A percentile compares a stretch with the other conserved stretches of the same genome.
These are phyloP conservation scores for Paxillus rubicundulus DNA, from an alignment of 768 basidiomycete genomes.

Conservation along the genomic window DNA sequence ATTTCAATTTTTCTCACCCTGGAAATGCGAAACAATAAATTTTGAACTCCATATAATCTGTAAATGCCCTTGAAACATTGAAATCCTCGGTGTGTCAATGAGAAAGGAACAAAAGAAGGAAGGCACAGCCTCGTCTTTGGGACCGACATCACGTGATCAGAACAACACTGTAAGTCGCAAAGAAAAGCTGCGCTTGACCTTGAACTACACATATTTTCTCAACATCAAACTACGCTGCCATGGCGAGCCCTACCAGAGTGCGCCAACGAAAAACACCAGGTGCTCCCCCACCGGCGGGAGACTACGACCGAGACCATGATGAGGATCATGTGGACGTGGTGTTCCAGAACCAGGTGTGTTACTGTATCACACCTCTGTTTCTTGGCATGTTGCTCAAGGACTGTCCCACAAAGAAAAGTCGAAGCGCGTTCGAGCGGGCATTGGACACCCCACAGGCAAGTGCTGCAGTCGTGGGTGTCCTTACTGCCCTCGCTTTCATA, in stretches of 20 bases:
- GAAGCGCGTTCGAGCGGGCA: conserved; percentile 58
- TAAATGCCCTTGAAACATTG: too few relatives aligned
- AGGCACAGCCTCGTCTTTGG: too few relatives aligned
- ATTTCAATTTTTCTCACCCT: too few relatives aligned
- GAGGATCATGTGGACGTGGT: conserved; percentile 52
- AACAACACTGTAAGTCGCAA: too few relatives aligned
- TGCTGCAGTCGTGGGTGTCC: conserved; percentile 53
- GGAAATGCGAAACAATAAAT: too few relatives aligned
- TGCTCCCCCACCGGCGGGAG: conserved; percentile 16
- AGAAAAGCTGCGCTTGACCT: too few relatives aligned
- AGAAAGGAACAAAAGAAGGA: too few relatives aligned
- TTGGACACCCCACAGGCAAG: conserved; percentile 66
- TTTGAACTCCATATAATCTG: too few relatives aligned
- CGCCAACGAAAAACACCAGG: conserved; percentile 27
- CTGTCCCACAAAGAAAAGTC: conserved; percentile 44
- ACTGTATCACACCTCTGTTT: conserved; percentile 1
- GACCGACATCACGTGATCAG: too few relatives aligned
- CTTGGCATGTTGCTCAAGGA: conserved; percentile 12
- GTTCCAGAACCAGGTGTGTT: conserved; percentile 47
- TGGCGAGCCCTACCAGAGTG: conserved; percentile 33
- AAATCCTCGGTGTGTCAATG: too few relatives aligned
- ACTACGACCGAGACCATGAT: conserved; percentile 40
- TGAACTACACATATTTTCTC: neutral
- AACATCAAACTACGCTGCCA: conserved; percentile 13
- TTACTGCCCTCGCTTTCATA: conserved; percentile 77